A percentile compares a stretch with the other conserved stretches of the same genome.
Conservation (phyloP, 2,329 filamentous ascomycete genomes). For the Xylaria sp. region DNA sequence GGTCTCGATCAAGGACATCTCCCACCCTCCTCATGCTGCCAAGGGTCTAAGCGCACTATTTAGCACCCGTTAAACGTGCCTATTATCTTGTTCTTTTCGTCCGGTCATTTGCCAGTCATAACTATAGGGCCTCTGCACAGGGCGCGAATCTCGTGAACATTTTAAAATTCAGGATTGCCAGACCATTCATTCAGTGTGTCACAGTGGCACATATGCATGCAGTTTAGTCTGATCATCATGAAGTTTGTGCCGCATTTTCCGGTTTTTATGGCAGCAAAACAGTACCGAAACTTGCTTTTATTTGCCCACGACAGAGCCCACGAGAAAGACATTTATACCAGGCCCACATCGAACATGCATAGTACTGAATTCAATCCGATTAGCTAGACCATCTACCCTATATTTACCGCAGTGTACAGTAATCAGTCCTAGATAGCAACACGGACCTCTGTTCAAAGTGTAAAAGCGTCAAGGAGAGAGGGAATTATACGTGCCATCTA, state of each 20-base stretch:
- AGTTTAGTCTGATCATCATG: constrained; percentile 4
- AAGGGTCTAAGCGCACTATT: constrained; percentile 12
- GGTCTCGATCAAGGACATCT: constrained; percentile 7
- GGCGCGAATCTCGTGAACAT: constrained; percentile 1
- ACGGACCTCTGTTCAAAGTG: background rate
- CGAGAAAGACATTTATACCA: background rate
- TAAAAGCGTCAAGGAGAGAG: background rate
- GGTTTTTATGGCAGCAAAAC: constrained; percentile 12
- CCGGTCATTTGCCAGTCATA: constrained; percentile 9
- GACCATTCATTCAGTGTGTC: constrained; percentile 11
- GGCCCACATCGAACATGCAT: background rate
- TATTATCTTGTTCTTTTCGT: background rate
- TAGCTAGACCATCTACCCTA: background rate
- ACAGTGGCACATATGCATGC: constrained; percentile 23
- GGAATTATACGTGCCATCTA: background rate
- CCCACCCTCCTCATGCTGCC: constrained; percentile 16
- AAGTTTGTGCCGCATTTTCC: constrained; percentile 16
- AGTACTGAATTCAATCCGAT: constrained; percentile 10
- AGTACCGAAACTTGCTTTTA: background rate
- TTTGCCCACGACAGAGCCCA: constrained; percentile 8
- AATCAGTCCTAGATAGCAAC: background rate
- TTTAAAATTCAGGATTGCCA: background rate
- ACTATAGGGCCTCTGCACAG: constrained; percentile 13
- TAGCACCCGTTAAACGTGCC: background rate
- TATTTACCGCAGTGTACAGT: background rate